Evolutionary conservation across 805 yeast species (phyloP).

Genomic region (Wickerhamomyces bovis): DNA sequence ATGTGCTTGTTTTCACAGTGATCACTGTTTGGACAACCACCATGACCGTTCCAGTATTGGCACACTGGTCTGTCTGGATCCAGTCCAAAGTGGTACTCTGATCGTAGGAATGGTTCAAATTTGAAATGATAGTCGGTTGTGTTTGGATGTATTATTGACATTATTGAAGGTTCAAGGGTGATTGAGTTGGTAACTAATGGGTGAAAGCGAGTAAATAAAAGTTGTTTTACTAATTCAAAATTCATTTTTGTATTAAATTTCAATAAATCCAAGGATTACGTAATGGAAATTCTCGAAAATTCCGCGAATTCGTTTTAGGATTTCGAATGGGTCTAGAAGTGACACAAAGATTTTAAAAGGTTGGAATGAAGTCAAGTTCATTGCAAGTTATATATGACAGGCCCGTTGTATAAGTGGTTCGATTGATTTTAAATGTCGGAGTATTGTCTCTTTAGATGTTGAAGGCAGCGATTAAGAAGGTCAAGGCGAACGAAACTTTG

Average conservation of each 20-base stretch:
- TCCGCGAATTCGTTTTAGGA: background rate
- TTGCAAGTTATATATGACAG: background rate
- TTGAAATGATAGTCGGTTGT: constrained; percentile 42
- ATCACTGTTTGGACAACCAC: constrained; percentile 81
- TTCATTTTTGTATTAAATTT: too few species aligned
- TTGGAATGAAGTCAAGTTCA: background rate
- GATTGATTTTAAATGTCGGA: background rate
- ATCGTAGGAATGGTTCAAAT: constrained; percentile 77
- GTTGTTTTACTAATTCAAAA: too few species aligned
- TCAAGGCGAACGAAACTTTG: constrained; percentile 47
- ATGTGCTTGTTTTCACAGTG: constrained; percentile 85
- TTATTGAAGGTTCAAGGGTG: too few species aligned
- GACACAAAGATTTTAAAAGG: background rate
- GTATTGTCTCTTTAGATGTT: constrained; percentile 26
- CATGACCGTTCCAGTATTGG: constrained; percentile 58
- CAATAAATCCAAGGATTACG: too few species aligned
- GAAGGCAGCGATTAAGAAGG: constrained; percentile 57
- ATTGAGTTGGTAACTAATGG: background rate
- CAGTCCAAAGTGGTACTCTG: constrained; percentile 74
- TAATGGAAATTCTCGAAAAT: background rate
- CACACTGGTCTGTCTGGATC: constrained; percentile 91
- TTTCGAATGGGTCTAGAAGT: background rate
- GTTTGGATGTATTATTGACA: constrained; percentile 36
- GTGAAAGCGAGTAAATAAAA: too few species aligned
- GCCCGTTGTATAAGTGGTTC: background rate